Percentiles rank a stretch among this genome's conserved stretches.
phyloP scores from a whole-genome alignment of 768 basidiomycete species.

The Russula lepida region DNA sequence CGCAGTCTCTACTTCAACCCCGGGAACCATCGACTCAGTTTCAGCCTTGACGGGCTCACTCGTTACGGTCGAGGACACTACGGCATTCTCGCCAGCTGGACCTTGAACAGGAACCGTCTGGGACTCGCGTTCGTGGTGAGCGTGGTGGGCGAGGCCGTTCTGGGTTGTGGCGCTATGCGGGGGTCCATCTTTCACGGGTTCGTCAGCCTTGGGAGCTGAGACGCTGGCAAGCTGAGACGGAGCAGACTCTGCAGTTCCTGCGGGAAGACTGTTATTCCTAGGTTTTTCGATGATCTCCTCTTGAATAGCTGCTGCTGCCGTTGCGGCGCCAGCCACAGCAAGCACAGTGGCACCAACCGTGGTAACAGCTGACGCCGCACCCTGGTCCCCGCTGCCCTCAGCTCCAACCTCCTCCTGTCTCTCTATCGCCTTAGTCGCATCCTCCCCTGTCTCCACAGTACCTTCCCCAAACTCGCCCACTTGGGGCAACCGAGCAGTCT shows the following conservation, averaged over 20 bases:
- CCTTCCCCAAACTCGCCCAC: conserved; percentile 70
- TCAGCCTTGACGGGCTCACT: conserved; percentile 26
- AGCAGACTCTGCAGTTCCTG: conserved; percentile 17
- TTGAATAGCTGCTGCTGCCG: background rate
- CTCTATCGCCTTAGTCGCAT: conserved; percentile 12
- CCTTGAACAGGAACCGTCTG: background rate
- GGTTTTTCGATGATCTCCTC: background rate
- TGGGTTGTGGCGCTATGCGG: background rate
- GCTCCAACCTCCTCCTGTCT: conserved; percentile 11
- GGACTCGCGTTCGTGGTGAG: background rate
- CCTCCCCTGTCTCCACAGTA: conserved; percentile 24
- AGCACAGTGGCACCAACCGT: conserved; percentile 20
- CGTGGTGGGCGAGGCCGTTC: conserved; percentile 3
- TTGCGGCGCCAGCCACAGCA: conserved; percentile 13
- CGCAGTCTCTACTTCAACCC: conserved; percentile 3
- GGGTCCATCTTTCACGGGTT: conserved; percentile 13
- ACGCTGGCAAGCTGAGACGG: conserved; percentile 13
- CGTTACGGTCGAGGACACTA: conserved; percentile 25
- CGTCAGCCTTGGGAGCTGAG: conserved; percentile 21
- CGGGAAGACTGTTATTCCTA: conserved; percentile 18
- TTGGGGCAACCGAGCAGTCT: conserved; percentile 28
- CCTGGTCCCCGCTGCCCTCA: background rate
- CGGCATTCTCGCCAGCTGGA: background rate
- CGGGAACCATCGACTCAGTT: background rate
- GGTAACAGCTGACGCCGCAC: conserved; percentile 10